Evolutionary conservation across 495 filamentous ascomycete species (phyloP).

Genomic region (Paragyromitra xinjiangensis): DNA sequence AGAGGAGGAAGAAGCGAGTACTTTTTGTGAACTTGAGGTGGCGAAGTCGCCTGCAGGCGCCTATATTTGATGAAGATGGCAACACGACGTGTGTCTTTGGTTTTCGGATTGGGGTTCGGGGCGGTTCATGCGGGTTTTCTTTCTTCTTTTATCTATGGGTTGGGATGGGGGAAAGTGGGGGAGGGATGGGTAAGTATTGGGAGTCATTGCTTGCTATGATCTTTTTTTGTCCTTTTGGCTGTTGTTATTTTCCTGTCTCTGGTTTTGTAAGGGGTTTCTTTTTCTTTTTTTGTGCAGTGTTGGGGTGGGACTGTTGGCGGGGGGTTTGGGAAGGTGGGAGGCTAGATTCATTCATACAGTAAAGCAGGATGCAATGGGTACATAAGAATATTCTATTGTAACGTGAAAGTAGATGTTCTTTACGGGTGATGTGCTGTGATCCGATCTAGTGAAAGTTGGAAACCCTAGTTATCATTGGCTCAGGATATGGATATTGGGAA

Average conservation of each 20-base stretch:
- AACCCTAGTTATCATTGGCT: neutral
- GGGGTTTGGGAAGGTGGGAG: slow-evolving; percentile 4
- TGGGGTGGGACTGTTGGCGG: slow-evolving; percentile 9
- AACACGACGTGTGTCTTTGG: slow-evolving; percentile 11
- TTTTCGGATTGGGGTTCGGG: slow-evolving; percentile 26
- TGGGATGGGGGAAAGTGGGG: neutral
- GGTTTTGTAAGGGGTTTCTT: slow-evolving; percentile 33
- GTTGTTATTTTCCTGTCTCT: slow-evolving; percentile 27
- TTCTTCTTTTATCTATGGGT: neutral
- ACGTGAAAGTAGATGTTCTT: neutral
- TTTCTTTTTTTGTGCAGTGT: slow-evolving; percentile 22
- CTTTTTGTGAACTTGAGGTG: slow-evolving; percentile 73
- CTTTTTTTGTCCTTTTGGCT: slow-evolving; percentile 32
- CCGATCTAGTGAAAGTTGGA: neutral
- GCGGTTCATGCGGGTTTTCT: neutral
- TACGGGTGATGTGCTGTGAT: neutral
- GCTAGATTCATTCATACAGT: slow-evolving; percentile 34
- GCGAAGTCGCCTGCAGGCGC: neutral
- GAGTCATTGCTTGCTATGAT: slow-evolving; percentile 29
- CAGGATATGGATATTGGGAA: neutral
- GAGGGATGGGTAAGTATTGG: neutral
- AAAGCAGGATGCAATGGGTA: slow-evolving; percentile 17
- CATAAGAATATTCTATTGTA: slow-evolving; percentile 26
- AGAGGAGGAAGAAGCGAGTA: slow-evolving; percentile 88
- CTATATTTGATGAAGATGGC: slow-evolving; percentile 18